These are phyloP conservation scores for Atkinsonella hypoxylon DNA, from an alignment of 2,329 filamentous ascomycete species.

Conservation along the genomic window DNA sequence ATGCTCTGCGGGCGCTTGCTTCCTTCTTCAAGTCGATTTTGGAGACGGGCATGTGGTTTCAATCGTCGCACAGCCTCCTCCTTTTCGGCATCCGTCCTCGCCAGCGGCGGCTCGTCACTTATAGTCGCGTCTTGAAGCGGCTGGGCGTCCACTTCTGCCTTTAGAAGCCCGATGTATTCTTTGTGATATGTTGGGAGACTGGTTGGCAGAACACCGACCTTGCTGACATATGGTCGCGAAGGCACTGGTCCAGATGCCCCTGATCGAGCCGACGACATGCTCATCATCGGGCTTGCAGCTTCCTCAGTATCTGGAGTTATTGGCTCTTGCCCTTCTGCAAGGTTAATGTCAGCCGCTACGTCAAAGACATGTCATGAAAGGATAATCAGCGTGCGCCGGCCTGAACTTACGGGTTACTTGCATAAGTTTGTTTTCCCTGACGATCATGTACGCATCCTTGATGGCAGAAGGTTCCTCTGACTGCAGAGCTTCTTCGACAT, in stretches of 20 bases:
- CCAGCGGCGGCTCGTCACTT: constrained; percentile 35
- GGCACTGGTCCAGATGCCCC: constrained; percentile 36
- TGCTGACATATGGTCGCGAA: constrained; percentile 56
- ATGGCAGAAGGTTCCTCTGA: constrained; percentile 93
- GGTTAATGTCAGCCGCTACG: constrained; percentile 10
- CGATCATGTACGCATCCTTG: constrained; percentile 97
- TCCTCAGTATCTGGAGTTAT: constrained; percentile 25
- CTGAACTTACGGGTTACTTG: constrained; percentile 69
- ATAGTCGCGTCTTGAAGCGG: constrained; percentile 30
- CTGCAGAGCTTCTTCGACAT: constrained; percentile 87
- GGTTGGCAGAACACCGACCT: constrained; percentile 82
- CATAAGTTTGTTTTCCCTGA: constrained; percentile 96
- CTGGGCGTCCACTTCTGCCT: constrained; percentile 36
- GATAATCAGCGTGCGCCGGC: not conserved
- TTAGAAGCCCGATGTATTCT: constrained; percentile 70
- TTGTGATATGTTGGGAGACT: constrained; percentile 85
- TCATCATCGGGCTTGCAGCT: constrained; percentile 37
- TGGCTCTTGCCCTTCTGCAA: constrained; percentile 22
- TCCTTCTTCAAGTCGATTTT: constrained; percentile 54
- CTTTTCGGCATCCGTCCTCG: constrained; percentile 59
- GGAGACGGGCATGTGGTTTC: constrained; percentile 70
- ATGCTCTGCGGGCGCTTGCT: constrained; percentile 48
- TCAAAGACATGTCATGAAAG: not conserved
- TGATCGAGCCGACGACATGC: constrained; percentile 43
- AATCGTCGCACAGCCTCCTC: constrained; percentile 70